Percentiles rank a stretch among this genome's conserved stretches.
These are phyloP conservation scores for Coffea eugenioides DNA, from an alignment of 257 asterid genomes.

Conservation along the genomic window DNA sequence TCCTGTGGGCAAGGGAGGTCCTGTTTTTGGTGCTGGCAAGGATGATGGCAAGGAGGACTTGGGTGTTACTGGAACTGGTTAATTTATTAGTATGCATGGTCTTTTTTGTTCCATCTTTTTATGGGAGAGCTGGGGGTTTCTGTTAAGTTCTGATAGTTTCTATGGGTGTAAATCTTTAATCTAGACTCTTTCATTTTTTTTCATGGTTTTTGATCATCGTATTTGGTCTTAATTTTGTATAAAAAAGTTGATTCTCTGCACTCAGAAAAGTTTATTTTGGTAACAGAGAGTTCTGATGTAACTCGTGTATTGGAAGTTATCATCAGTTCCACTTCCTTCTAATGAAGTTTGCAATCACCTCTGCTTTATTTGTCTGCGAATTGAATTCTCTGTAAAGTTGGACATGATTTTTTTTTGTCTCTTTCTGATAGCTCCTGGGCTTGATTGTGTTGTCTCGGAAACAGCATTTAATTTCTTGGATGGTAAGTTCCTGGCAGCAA, in stretches of 20 bases:
- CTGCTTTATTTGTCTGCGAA: not conserved
- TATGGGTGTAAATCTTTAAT: not conserved
- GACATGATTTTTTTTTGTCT: too few species aligned
- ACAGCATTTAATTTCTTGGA: too few species aligned
- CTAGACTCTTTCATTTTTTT: not conserved
- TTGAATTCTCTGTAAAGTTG: too few species aligned
- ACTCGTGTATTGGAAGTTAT: not conserved
- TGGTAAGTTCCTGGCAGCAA: too few species aligned
- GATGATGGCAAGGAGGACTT: slow-evolving; percentile 61
- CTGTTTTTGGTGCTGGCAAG: slow-evolving; percentile 69
- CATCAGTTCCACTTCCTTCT: too few species aligned
- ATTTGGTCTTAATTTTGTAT: not conserved
- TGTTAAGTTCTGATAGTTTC: not conserved
- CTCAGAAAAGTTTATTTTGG: not conserved
- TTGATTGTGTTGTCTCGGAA: too few species aligned
- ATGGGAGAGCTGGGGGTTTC: not conserved
- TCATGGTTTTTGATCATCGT: not conserved
- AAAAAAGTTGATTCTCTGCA: not conserved
- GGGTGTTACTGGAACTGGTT: slow-evolving; percentile 75
- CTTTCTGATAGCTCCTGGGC: too few species aligned
- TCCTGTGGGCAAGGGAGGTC: slow-evolving; percentile 80
- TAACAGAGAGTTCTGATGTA: not conserved
- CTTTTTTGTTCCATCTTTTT: too few species aligned
- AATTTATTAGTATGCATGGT: not conserved
- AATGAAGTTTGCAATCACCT: not conserved